A percentile compares a stretch with the other conserved stretches of the same genome.
phyloP scores from a whole-genome alignment of 805 yeast genomes.

The Saturnispora serradocipensis region DNA sequence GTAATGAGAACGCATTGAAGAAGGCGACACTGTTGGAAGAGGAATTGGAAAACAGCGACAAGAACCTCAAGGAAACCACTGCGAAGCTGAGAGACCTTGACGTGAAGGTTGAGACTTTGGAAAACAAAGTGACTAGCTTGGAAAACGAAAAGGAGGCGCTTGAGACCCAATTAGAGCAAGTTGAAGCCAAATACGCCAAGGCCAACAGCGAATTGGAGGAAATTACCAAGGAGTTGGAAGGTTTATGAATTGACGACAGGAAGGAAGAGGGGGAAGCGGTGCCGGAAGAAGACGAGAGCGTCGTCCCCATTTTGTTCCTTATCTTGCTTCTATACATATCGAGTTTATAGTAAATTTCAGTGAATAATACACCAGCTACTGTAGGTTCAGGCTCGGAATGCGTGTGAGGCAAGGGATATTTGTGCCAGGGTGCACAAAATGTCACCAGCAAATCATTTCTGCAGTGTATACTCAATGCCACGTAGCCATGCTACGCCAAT shows the following conservation, averaged over 20 bases:
- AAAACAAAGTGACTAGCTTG: constrained; percentile 84
- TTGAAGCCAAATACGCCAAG: constrained; percentile 67
- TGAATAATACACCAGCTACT: too few species aligned
- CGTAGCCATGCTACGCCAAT: neutral
- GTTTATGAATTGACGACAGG: constrained; percentile 31
- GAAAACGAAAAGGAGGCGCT: constrained; percentile 87
- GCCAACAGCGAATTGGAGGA: constrained; percentile 94
- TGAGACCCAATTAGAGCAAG: constrained; percentile 86
- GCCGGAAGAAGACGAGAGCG: neutral
- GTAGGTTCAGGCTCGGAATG: too few species aligned
- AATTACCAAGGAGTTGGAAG: constrained; percentile 92
- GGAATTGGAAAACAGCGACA: constrained; percentile 84
- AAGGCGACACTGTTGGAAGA: constrained; percentile 84
- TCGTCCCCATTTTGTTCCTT: neutral
- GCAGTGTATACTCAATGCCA: neutral
- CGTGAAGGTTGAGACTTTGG: constrained; percentile 91
- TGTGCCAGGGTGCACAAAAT: neutral
- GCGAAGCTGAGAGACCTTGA: constrained; percentile 92
- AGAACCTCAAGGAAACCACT: constrained; percentile 85
- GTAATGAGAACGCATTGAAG: constrained; percentile 85
- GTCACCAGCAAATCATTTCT: neutral
- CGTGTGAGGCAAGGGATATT: too few species aligned
- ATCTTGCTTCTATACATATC: neutral
- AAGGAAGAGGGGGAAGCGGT: neutral
- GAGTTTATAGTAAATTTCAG: neutral